These are phyloP conservation scores for Parastagonospora avenae DNA, from an alignment of 2,329 filamentous ascomycete species.

Conservation along the genomic window DNA sequence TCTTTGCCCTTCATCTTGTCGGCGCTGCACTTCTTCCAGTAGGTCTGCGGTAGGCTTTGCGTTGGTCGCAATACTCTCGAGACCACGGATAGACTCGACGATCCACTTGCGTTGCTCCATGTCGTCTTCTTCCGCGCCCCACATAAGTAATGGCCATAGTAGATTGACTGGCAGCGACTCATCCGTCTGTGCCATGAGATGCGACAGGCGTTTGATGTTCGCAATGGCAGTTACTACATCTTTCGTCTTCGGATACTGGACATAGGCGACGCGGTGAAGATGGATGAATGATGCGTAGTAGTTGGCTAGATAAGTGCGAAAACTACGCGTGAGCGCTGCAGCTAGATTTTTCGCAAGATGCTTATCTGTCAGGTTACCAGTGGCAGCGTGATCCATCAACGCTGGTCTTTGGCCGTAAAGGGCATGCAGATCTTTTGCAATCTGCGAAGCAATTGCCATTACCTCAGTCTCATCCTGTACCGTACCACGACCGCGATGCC, in stretches of 20 bases:
- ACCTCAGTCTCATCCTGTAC: slow-evolving; percentile 65
- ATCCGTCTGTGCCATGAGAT: slow-evolving; percentile 52
- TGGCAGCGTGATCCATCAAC: slow-evolving; percentile 62
- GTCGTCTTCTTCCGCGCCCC: slow-evolving; percentile 61
- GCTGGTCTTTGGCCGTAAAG: slow-evolving; percentile 59
- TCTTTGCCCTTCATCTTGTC: slow-evolving; percentile 44
- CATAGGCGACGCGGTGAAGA: slow-evolving; percentile 63
- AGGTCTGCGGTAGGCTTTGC: slow-evolving; percentile 49
- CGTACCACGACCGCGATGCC: slow-evolving; percentile 61
- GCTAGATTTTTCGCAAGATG: slow-evolving; percentile 58
- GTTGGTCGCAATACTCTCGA: slow-evolving; percentile 48
- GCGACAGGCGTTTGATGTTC: slow-evolving; percentile 56
- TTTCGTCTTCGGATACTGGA: slow-evolving; percentile 58
- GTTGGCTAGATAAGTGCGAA: slow-evolving; percentile 62
- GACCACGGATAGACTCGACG: slow-evolving; percentile 52
- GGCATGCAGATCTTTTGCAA: slow-evolving; percentile 56
- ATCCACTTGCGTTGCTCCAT: slow-evolving; percentile 58
- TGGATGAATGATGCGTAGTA: slow-evolving; percentile 63
- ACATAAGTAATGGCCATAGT: slow-evolving; percentile 63
- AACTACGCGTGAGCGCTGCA: slow-evolving; percentile 58
- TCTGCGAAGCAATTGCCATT: slow-evolving; percentile 59
- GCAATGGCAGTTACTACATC: slow-evolving; percentile 55
- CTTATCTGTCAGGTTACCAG: slow-evolving; percentile 56
- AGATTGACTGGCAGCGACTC: slow-evolving; percentile 61
- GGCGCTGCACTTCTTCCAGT: slow-evolving; percentile 46